Conservation (phyloP, 2,329 filamentous ascomycete genomes). For the Talaromyces amestolkiae region DNA sequence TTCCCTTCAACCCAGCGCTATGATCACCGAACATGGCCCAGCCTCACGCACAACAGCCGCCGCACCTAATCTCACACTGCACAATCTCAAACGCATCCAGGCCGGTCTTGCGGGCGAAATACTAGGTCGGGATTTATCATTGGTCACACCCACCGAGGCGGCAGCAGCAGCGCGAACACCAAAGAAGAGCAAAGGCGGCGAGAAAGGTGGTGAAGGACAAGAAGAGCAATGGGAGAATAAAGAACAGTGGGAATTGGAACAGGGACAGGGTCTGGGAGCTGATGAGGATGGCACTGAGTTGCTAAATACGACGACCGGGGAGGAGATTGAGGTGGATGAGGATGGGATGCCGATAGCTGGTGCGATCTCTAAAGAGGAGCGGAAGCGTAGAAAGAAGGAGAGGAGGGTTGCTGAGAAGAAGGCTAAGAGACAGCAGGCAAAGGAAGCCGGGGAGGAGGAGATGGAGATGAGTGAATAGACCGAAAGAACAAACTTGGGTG, state of each 20-base stretch:
- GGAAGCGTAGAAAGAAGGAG: constrained; percentile 57
- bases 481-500: constrained; percentile 9
- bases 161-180: constrained; percentile 9
- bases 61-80: constrained; percentile 43
- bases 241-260: constrained; percentile 35
- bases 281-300: constrained; percentile 11
- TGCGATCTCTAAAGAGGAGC: constrained; percentile 51
- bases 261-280: constrained; percentile 25
- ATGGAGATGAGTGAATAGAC: constrained; percentile 17
- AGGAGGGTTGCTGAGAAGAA: constrained; percentile 47
- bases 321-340: constrained; percentile 39
- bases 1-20: constrained; percentile 44
- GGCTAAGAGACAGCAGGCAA: constrained; percentile 30
- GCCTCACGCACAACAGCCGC: constrained; percentile 42
- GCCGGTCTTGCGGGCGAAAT: constrained; percentile 44
- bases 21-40: constrained; percentile 45
- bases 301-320: constrained; percentile 26
- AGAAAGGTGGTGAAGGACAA: constrained; percentile 22
- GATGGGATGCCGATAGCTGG: constrained; percentile 29
- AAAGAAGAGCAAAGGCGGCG: constrained; percentile 23
- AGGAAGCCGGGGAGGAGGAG: constrained; percentile 21
- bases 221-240: constrained; percentile 32
- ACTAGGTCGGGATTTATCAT: constrained; percentile 40
- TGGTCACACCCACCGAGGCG: constrained; percentile 29
- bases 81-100: constrained; percentile 47